Conservation (phyloP, 2,329 filamentous ascomycete genomes). For the Incumbomyces lentus region DNA sequence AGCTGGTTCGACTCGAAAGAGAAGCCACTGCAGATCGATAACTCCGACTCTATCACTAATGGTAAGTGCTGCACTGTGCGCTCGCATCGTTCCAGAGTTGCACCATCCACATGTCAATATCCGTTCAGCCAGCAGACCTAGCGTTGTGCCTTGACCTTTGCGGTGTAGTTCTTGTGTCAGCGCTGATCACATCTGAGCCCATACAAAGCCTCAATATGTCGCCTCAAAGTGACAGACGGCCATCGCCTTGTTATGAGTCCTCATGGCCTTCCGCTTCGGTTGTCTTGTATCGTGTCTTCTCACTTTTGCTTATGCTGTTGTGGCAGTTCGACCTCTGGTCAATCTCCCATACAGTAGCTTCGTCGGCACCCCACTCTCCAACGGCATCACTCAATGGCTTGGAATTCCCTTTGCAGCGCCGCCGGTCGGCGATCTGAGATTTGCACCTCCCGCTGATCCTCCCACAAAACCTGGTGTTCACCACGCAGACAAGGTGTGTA, state of each 20-base stretch:
- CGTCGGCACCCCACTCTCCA: conserved; percentile 42
- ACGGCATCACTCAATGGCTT: conserved; percentile 60
- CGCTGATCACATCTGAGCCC: too few species aligned
- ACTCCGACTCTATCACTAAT: too few species aligned
- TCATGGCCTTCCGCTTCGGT: background rate
- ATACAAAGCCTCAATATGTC: too few species aligned
- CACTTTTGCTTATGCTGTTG: conserved; percentile 7
- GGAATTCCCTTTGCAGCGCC: conserved; percentile 65
- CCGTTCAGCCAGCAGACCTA: too few species aligned
- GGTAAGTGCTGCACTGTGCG: too few species aligned
- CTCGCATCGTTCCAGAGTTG: too few species aligned
- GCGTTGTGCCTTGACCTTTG: too few species aligned
- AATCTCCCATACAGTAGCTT: conserved; percentile 60
- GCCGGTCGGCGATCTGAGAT: conserved; percentile 56
- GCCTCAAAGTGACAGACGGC: too few species aligned
- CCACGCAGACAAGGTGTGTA: conserved; percentile 44
- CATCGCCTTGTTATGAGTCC: too few species aligned
- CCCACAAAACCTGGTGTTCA: conserved; percentile 35
- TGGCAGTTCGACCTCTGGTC: conserved; percentile 33
- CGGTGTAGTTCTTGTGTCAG: too few species aligned
- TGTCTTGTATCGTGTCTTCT: background rate
- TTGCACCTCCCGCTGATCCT: conserved; percentile 58
- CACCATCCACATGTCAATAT: too few species aligned
- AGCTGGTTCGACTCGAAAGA: background rate
- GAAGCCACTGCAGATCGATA: too few species aligned